Evolutionary conservation across 257 asterid species (phyloP).

Genomic region (Verbena officinalis): DNA sequence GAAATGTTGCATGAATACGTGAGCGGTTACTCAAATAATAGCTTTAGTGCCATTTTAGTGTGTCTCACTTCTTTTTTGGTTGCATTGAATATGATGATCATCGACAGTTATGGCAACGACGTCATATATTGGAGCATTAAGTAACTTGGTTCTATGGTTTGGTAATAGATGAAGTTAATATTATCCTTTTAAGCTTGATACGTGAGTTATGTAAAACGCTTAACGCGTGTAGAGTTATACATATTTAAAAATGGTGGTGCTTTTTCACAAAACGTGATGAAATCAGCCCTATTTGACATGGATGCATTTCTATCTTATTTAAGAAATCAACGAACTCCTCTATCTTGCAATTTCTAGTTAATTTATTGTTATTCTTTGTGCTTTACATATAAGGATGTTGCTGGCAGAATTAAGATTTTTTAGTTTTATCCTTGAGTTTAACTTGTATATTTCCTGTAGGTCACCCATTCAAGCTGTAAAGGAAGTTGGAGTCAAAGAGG

Average conservation of each 20-base stretch:
- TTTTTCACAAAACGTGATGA: not conserved
- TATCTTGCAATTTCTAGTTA: too few species aligned
- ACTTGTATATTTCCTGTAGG: conserved; percentile 37
- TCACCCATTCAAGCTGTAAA: conserved; percentile 36
- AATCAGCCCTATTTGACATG: conserved; percentile 1
- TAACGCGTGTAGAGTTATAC: conserved; percentile 28
- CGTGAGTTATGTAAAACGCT: not conserved
- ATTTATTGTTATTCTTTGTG: conserved; percentile 9
- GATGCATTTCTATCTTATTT: conserved; percentile 2
- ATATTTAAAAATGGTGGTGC: conserved; percentile 6
- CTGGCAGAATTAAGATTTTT: conserved; percentile 8
- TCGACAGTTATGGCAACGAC: conserved; percentile 6
- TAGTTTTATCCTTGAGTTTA: not conserved
- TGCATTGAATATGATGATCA: conserved; percentile 21
- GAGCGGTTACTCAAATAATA: conserved; percentile 6
- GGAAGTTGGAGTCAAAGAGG: conserved; percentile 36
- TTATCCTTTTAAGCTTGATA: conserved; percentile 13
- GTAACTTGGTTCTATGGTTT: conserved; percentile 5
- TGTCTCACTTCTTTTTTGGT: not conserved
- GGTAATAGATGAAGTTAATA: conserved; percentile 16
- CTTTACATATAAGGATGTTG: not conserved
- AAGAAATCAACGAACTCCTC: not conserved
- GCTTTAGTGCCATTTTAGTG: conserved; percentile 3
- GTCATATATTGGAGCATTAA: conserved; percentile 17
- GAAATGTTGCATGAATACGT: not conserved